Evolutionary conservation across 441 rosid species (phyloP).

Genomic region (Syzygium syzygioides): DNA sequence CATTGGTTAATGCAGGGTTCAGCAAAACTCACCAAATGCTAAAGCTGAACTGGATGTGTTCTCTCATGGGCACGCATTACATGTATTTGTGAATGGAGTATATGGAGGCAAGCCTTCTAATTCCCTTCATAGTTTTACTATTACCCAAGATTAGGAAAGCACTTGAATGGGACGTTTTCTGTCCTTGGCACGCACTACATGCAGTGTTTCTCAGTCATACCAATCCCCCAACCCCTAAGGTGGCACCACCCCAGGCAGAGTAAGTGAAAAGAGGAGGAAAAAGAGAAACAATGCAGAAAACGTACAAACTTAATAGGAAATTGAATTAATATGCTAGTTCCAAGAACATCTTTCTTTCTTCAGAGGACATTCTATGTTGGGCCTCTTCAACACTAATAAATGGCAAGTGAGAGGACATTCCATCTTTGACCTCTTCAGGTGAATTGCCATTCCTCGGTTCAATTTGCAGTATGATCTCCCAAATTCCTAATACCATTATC

Average conservation of each 20-base stretch:
- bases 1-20: slow-evolving; percentile 36
- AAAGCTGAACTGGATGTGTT: slow-evolving; percentile 35
- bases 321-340: not conserved
- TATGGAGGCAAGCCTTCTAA: slow-evolving; percentile 30
- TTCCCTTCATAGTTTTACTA: not conserved
- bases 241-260: not conserved
- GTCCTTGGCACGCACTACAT: not conserved
- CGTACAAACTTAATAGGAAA: not conserved
- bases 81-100: slow-evolving; percentile 52
- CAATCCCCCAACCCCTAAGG: not conserved
- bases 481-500: not conserved
- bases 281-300: not conserved
- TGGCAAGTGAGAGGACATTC: not conserved
- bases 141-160: not conserved
- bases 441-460: not conserved
- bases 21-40: slow-evolving; percentile 27
- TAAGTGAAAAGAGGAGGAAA: not conserved
- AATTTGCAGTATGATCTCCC: not conserved
- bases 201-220: not conserved
- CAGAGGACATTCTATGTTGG: not conserved
- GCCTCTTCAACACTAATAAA: not conserved
- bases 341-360: not conserved
- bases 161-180: not conserved
- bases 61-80: slow-evolving; percentile 56
- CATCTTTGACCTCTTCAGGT: not conserved